Conservation (phyloP, 306 rosid species). For the Notholithocarpus densiflorus region DNA sequence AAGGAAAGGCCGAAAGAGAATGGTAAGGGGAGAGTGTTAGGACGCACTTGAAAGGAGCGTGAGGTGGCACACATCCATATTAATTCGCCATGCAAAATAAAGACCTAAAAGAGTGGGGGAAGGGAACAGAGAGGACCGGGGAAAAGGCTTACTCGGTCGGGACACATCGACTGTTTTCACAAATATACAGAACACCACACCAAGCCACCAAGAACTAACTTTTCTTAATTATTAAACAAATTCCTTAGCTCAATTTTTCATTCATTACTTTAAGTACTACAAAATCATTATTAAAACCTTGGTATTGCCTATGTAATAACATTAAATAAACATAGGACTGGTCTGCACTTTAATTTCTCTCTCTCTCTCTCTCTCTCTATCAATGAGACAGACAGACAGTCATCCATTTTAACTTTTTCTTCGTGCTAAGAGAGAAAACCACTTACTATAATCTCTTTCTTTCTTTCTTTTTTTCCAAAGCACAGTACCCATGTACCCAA, state of each 20-base stretch:
- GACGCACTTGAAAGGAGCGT: slow-evolving; percentile 1
- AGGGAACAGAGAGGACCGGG: slow-evolving; percentile 45
- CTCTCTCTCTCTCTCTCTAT: slow-evolving; percentile 10
- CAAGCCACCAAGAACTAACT: slow-evolving; percentile 34
- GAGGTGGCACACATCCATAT: background rate
- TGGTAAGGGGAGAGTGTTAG: background rate
- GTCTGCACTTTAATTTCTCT: slow-evolving; percentile 20
- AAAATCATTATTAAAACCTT: slow-evolving; percentile 25
- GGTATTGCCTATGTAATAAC: slow-evolving; percentile 22
- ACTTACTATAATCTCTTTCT: slow-evolving; percentile 30
- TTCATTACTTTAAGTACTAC: slow-evolving; percentile 25
- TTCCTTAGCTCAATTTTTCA: slow-evolving; percentile 32
- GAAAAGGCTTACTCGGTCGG: slow-evolving; percentile 53
- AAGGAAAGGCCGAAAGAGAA: too few relatives aligned
- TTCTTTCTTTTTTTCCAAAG: background rate
- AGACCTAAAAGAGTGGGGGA: slow-evolving; percentile 5
- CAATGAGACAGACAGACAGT: background rate
- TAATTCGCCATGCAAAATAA: slow-evolving; percentile 19
- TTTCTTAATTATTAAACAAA: slow-evolving; percentile 21
- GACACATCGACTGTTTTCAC: slow-evolving; percentile 13
- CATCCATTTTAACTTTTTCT: slow-evolving; percentile 33
- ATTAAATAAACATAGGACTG: slow-evolving; percentile 23
- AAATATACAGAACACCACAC: background rate
- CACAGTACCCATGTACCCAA: slow-evolving; percentile 33
- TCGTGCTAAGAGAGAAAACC: slow-evolving; percentile 46